Evolutionary conservation across 768 basidiomycete species (phyloP), one percentile per base, ranked within the genome.

Genomic region (Galerina marginata): DNA sequence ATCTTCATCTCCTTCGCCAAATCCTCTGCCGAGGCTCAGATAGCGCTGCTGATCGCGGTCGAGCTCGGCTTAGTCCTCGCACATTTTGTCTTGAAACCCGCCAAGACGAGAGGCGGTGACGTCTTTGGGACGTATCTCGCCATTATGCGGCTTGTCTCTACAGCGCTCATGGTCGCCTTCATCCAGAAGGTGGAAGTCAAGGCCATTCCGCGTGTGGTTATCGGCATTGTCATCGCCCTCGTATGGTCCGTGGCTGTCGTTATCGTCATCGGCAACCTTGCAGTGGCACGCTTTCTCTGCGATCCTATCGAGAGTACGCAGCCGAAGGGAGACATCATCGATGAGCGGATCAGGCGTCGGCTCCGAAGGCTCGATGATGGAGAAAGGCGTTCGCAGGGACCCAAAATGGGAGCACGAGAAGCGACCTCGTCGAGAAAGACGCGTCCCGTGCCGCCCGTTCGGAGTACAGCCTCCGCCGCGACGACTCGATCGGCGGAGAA

Each of bases 161-260:
- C 88, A 26, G 89, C 86, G 6, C 71, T 94, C 20, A 77, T 92
- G 77, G 83, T 96, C 62, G 86, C 92, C 0, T 97, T 95, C 72
- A 75, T 93, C 48, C 82, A 91, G 62, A 76, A 74, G 9, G 69
- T 95, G 25, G 72, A 79, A 6, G 81, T 95, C 37, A 75, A 80
- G 15, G 80, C 94, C 42, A 96, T 96, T 65, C 88, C 91, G 1
- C 85, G 94, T 16, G 90, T 92, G 2, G 88, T 84, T 37, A 88
- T 97, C 57, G 94, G 93, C 20, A 81, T 91, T 58, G 82, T 93
- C 62, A 80, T 86, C 40, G 86, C 88, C 11, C 84, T 90, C 36
- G 79, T 94, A 39, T 90, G 86, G 71, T 89, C 90, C 12, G 75
- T 92, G 40, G 83, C 91, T 0, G 81, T 91, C 33, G 60, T 95